Percentiles rank a stretch among this genome's conserved stretches.
These are phyloP conservation scores for Schizophyllum commune DNA, from an alignment of 1,284 basidiomycete genomes.

Conservation along the genomic window DNA sequence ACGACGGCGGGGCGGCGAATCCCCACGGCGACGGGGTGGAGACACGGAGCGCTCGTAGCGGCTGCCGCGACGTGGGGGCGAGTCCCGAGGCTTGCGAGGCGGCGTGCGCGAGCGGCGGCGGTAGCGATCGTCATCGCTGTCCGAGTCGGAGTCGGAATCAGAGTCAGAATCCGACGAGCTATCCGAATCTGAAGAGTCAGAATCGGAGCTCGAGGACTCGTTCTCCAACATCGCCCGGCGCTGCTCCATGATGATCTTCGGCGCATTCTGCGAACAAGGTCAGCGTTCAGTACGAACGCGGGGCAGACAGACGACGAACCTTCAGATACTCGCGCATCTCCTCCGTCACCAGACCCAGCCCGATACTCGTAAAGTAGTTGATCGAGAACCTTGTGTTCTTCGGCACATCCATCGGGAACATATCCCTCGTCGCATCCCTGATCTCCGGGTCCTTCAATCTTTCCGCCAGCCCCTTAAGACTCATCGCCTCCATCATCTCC, in stretches of 20 bases:
- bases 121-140: slow-evolving; percentile 11
- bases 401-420: slow-evolving; percentile 96
- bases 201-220: slow-evolving; percentile 50
- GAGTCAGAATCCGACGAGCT: slow-evolving; percentile 34
- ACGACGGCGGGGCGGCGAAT: slow-evolving; percentile 16
- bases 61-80: slow-evolving; percentile 18
- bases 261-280: slow-evolving; percentile 62
- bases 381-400: slow-evolving; percentile 97
- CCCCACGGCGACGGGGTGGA: slow-evolving; percentile 26
- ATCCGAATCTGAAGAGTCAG: slow-evolving; percentile 16
- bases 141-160: slow-evolving; percentile 27
- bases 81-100: slow-evolving; percentile 7
- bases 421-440: slow-evolving; percentile 63
- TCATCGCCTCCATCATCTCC: slow-evolving; percentile 92
- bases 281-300: slow-evolving; percentile 1
- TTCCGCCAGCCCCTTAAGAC: slow-evolving; percentile 75
- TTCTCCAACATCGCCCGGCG: slow-evolving; percentile 77
- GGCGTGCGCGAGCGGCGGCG: slow-evolving; percentile 9
- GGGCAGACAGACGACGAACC: slow-evolving; percentile 33
- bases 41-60: slow-evolving; percentile 13
- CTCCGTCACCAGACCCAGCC: slow-evolving; percentile 86
- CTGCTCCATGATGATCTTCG: slow-evolving; percentile 87
- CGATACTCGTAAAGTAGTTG: slow-evolving; percentile 97
- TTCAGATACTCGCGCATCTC: slow-evolving; percentile 95
- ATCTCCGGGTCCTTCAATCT: slow-evolving; percentile 86